Evolutionary conservation across 139 green algal genomes (phyloP), one percentile per base, ranked within the genome.

Genomic region (Gonium pectorale): DNA sequence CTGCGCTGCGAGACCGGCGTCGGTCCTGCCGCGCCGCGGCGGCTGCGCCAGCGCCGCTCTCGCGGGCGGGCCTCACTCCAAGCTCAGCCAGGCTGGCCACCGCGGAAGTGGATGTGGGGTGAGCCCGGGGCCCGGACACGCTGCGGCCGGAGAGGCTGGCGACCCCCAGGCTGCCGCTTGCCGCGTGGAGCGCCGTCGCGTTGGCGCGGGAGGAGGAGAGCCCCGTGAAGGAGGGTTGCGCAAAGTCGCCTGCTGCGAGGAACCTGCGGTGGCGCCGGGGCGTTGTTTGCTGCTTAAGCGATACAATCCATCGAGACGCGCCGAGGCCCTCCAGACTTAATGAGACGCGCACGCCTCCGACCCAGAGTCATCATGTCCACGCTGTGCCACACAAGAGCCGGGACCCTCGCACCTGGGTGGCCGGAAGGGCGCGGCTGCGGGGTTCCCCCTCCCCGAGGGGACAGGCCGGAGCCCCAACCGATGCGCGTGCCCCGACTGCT

Each of bases 1-100:
- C 77, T 22, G 77, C 77, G 33, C 77, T 83, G 26, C 77, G 43
- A 9, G 77, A 83, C 17, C 77, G 62, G 29, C 77, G 41, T 31
- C 62, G 24, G 31, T 63, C 62, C 13, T 26, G 59, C 33, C 59
- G 40, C 17, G 59, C 26, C 29, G n/a, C 29, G 0, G 41, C 41
- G 7, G 7, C 75, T 11, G 35, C 33, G 35, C 63, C 35, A 19
- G 19, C 6, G 9, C 63, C 35, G 5, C 63, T 8, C 15, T 31
- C 38, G 27, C 54, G 38, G 11, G 9, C 54, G 5, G 9, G 26
- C 0, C 56, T 54, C 38, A 56, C 38, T 0, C 73, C 73, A 6
- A 81, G 54, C 56, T 81, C 54, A 38, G 73, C 73, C 37, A 81
- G 54, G 24, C 31, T 60, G 44, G 31, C 27, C 24, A 67, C 35